phyloP scores from a whole-genome alignment of 2,329 filamentous ascomycete species.

The Phoma sp. region DNA sequence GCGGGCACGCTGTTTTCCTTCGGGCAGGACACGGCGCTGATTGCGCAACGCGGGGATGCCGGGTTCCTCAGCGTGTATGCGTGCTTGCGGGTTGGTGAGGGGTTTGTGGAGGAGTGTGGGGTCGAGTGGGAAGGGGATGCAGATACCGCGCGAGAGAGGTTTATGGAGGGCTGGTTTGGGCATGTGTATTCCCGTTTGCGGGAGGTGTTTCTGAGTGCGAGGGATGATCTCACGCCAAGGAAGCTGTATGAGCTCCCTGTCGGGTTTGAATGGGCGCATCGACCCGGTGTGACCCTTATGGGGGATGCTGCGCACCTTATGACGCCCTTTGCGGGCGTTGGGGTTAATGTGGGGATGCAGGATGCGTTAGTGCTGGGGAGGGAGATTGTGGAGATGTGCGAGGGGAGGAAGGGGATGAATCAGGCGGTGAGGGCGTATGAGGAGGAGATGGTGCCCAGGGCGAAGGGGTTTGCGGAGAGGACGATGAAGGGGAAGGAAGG shows the following conservation, averaged over 20 bases:
- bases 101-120: constrained; percentile 51
- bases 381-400: constrained; percentile 25
- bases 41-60: constrained; percentile 57
- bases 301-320: constrained; percentile 68
- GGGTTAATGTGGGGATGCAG: constrained; percentile 63
- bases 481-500: constrained; percentile 29
- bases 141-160: constrained; percentile 37
- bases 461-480: constrained; percentile 24
- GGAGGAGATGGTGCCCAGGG: constrained; percentile 32
- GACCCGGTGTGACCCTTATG: constrained; percentile 59
- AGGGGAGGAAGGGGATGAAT: constrained; percentile 28
- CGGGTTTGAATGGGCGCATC: constrained; percentile 57
- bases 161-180: constrained; percentile 29
- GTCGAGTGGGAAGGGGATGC: constrained; percentile 51
- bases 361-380: constrained; percentile 59
- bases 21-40: constrained; percentile 48
- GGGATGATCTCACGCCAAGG: constrained; percentile 24
- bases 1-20: constrained; percentile 41
- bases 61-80: constrained; percentile 53
- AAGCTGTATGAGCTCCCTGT: constrained; percentile 61
- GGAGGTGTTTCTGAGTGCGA: constrained; percentile 28
- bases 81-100: constrained; percentile 48
- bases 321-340: constrained; percentile 64
- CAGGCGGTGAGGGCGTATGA: constrained; percentile 31
- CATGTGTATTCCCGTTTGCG: constrained; percentile 45